Evolutionary conservation across 2,329 filamentous ascomycete species (phyloP).

Genomic region (Curvularia lunata): DNA sequence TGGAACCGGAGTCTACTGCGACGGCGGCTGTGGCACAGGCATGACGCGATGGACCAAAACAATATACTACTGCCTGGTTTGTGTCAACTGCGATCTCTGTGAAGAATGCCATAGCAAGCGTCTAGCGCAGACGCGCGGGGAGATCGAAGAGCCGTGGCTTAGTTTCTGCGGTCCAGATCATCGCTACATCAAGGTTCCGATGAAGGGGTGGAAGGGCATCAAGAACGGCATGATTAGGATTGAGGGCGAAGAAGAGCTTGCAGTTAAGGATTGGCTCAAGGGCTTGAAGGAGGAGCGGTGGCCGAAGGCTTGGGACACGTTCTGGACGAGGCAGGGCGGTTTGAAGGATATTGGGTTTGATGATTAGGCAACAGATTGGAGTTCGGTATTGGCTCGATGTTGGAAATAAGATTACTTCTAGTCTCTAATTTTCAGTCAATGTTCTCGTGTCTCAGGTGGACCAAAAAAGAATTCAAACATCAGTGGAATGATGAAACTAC

Average conservation of each 20-base stretch:
- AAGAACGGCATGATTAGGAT: neutral
- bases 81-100: neutral
- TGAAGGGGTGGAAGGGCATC: slow-evolving; percentile 2
- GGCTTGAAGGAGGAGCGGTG: slow-evolving; percentile 26
- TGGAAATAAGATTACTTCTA: too few relatives aligned
- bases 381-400: too few relatives aligned
- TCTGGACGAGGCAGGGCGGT: slow-evolving; percentile 23
- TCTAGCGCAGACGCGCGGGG: neutral
- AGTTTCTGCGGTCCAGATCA: slow-evolving; percentile 4
- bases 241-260: slow-evolving; percentile 6
- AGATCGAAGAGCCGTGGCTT: neutral
- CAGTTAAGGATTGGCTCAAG: slow-evolving; percentile 25
- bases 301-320: slow-evolving; percentile 28
- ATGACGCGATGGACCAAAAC: neutral
- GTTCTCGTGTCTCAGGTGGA: too few relatives aligned
- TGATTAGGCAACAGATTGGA: too few relatives aligned
- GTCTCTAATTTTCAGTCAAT: too few relatives aligned
- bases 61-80: slow-evolving; percentile 6
- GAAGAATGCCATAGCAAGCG: slow-evolving; percentile 4
- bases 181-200: neutral
- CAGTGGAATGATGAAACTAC: too few relatives aligned
- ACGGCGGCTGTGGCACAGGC: neutral
- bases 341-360: slow-evolving; percentile 17
- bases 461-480: too few relatives aligned
- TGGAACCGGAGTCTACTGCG: neutral